A percentile compares a stretch with the other conserved stretches of the same genome.
Conservation (phyloP, 257 asterid genomes). For the Solanum sitiens region DNA sequence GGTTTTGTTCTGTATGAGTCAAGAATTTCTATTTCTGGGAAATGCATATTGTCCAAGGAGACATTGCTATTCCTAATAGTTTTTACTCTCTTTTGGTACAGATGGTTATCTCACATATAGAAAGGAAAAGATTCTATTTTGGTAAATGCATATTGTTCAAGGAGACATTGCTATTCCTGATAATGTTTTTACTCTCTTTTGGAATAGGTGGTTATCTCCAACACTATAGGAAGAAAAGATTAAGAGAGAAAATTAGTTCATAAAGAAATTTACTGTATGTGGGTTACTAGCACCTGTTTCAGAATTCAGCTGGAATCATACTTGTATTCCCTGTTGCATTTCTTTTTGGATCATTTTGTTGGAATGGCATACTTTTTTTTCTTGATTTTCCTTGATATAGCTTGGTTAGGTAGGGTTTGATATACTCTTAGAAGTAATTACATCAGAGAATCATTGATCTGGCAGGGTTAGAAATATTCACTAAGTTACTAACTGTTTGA, state of each 20-base stretch:
- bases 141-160: background rate
- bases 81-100: background rate
- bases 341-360: background rate
- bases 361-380: background rate
- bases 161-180: background rate
- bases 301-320: background rate
- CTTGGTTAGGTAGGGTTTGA: background rate
- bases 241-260: background rate
- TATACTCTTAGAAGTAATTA: background rate
- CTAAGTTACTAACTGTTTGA: background rate
- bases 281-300: background rate
- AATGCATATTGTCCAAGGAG: background rate
- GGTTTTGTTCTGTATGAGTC: background rate
- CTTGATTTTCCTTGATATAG: background rate
- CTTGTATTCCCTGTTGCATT: background rate
- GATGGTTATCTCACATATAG: background rate
- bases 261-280: no score
- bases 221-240: background rate
- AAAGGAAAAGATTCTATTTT: background rate
- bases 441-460: background rate
- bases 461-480: background rate
- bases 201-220: background rate
- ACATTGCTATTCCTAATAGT: background rate
- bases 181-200: background rate
- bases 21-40: background rate